A percentile compares a stretch with the other conserved stretches of the same genome.
Evolutionary conservation across 768 basidiomycete genomes (phyloP).

Genomic region (Boletus rubroflammeus): DNA sequence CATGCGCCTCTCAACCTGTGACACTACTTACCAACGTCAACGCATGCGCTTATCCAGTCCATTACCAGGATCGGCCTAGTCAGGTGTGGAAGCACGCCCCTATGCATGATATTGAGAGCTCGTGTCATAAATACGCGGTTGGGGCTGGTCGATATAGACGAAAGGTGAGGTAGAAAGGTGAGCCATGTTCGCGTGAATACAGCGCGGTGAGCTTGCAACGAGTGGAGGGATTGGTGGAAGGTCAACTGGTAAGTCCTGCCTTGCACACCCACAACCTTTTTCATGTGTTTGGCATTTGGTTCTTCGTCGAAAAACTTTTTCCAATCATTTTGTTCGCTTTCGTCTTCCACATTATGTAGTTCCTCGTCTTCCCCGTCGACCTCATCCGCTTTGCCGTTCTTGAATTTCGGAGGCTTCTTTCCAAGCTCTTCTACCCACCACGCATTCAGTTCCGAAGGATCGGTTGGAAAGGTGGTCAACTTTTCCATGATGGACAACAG

Average conservation of each 20-base stretch:
- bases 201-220: conserved; percentile 70
- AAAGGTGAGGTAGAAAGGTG: conserved; percentile 59
- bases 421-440: conserved; percentile 80
- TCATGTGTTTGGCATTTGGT: conserved; percentile 33
- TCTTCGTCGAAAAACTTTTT: conserved; percentile 79
- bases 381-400: conserved; percentile 40
- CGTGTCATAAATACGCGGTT: conserved; percentile 46
- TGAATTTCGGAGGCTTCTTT: conserved; percentile 50
- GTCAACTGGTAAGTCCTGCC: conserved; percentile 62
- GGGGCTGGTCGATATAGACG: conserved; percentile 30
- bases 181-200: conserved; percentile 85
- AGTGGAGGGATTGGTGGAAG: conserved; percentile 73
- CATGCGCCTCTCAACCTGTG: not conserved
- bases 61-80: conserved; percentile 77
- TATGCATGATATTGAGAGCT: conserved; percentile 75
- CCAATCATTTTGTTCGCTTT: conserved; percentile 62
- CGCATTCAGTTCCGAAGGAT: conserved; percentile 59
- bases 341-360: conserved; percentile 31
- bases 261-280: conserved; percentile 35
- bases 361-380: conserved; percentile 34
- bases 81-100: conserved; percentile 78
- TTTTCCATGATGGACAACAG: conserved; percentile 63
- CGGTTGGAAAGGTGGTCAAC: conserved; percentile 71
- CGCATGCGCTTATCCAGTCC: conserved; percentile 87
- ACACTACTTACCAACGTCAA: conserved; percentile 63